Evolutionary conservation across 805 yeast species (phyloP), one percentile per base, ranked within the genome.

Genomic region (Wickerhamomyces chaumierensis): DNA sequence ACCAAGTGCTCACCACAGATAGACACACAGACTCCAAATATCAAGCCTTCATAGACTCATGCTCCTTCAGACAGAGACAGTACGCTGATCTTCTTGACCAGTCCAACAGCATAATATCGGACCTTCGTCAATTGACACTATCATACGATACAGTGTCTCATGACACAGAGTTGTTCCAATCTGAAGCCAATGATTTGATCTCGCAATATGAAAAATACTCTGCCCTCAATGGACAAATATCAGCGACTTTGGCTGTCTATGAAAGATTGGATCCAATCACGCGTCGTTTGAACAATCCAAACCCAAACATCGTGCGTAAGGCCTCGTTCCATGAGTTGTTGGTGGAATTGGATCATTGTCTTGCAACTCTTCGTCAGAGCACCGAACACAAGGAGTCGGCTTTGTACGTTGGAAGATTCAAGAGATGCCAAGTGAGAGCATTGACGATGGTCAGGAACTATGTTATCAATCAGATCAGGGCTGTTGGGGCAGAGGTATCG

Each of bases 391-490:
- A 73, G 51, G 95, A 87, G 39, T 63, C 73, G 11, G 90, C 78
- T 20, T 52, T 74, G 2, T 86, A 83, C 54, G 70, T 69, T 36
- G 73, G 77, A 45, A 71, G 88, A 42, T 85, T 84, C 60, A 74
- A 82, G 44, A 94, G 84, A 49, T 84, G 95, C 51, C 67, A 86
- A 69, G 77, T 88, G 1, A 69, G 95, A 42, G 79, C 94, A 2
- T 66, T 86, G 35, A 76, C 92, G 0, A 63, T 90, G 42, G 73
- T 86, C 14, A 71, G 80, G 45, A 83, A 79, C 49, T 85, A 78
- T 52, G 58, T 83, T 39, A 65, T 65, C 9, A 53, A 50, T 31
- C 63, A 57, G 40, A 44, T 74, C 40, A 65, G 65, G 39, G 53
- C 48, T 20, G 45, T n/a, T 56, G 2, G 49, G 53, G 37, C 51